A percentile compares a stretch with the other conserved stretches of the same genome.
These are phyloP conservation scores for Begonia peltatifolia DNA, from an alignment of 306 rosid genomes.

Conservation along the genomic window DNA sequence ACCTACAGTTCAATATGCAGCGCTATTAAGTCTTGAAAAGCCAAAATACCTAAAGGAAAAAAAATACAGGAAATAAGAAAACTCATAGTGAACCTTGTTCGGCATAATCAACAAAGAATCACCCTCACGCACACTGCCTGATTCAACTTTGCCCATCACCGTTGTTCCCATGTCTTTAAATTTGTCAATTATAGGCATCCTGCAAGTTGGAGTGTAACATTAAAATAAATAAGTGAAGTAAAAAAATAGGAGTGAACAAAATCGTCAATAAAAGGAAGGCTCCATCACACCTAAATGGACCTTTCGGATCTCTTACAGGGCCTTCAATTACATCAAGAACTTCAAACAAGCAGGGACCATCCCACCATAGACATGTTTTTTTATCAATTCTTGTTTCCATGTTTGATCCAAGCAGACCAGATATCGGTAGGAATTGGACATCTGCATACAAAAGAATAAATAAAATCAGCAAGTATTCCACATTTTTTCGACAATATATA, in stretches of 20 bases:
- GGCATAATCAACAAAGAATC: constrained; percentile 82
- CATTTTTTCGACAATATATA: too few species aligned
- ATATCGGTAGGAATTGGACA: constrained; percentile 77
- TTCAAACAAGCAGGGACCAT: constrained; percentile 87
- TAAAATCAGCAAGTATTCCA: too few species aligned
- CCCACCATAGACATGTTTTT: constrained; percentile 70
- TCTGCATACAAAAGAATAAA: constrained; percentile 23
- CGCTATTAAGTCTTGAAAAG: too few species aligned
- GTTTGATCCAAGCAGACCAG: constrained; percentile 73
- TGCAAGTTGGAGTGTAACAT: constrained; percentile 19
- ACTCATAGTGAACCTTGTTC: constrained; percentile 49
- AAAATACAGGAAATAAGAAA: background rate
- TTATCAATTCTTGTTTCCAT: constrained; percentile 62
- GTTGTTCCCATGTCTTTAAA: constrained; percentile 97
- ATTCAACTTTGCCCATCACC: constrained; percentile 96
- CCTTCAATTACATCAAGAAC: constrained; percentile 63
- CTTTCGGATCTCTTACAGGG: constrained; percentile 72
- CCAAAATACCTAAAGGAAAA: too few species aligned
- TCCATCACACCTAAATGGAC: constrained; percentile 63
- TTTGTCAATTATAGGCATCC: constrained; percentile 89
- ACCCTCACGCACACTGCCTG: constrained; percentile 70
- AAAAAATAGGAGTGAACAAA: too few species aligned
- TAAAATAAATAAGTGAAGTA: background rate
- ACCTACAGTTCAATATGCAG: constrained; percentile 29
- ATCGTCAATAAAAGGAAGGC: background rate